Conservation (phyloP, 2,329 filamentous ascomycete species). For the Chaetomiaceae sp. region DNA sequence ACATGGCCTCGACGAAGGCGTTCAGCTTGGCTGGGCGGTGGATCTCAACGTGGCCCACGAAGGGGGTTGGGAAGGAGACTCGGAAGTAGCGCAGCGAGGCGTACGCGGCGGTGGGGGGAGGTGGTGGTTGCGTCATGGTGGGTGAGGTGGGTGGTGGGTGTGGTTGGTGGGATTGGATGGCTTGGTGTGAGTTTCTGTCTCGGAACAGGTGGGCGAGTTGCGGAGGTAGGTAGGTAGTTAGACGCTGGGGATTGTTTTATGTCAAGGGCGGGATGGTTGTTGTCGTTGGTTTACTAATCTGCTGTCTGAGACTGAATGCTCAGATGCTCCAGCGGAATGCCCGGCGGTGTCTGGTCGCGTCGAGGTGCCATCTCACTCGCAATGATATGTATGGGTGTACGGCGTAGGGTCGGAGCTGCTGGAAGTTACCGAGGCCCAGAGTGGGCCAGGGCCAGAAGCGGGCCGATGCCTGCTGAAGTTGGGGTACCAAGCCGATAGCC, state of each 20-base stretch:
- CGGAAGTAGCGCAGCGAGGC: conserved; percentile 65
- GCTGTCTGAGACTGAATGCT: no score
- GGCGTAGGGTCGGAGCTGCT: not conserved
- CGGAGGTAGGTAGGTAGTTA: no score
- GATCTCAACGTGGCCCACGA: conserved; percentile 87
- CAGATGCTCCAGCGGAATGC: not conserved
- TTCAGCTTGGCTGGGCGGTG: conserved; percentile 84
- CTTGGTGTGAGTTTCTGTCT: no score
- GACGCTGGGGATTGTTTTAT: no score
- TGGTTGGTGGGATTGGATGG: no score
- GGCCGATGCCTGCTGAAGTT: conserved; percentile 10
- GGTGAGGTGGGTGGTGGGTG: no score
- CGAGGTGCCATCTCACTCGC: conserved; percentile 4
- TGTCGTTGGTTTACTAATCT: no score
- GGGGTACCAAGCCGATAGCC: not conserved
- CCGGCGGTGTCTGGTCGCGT: not conserved
- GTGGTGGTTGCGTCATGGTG: conserved; percentile 13
- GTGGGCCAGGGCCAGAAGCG: conserved; percentile 6
- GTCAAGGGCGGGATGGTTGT: no score
- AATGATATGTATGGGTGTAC: no score
- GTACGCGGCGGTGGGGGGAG: conserved; percentile 33
- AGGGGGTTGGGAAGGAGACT: conserved; percentile 56
- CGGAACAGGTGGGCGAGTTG: no score
- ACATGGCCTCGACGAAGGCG: conserved; percentile 78
- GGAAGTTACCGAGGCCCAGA: conserved; percentile 12